Percentiles rank a stretch among this genome's conserved stretches.
These are phyloP conservation scores for Aspergillus incahuasiensis DNA, from an alignment of 495 filamentous ascomycete species.

Conservation along the genomic window DNA sequence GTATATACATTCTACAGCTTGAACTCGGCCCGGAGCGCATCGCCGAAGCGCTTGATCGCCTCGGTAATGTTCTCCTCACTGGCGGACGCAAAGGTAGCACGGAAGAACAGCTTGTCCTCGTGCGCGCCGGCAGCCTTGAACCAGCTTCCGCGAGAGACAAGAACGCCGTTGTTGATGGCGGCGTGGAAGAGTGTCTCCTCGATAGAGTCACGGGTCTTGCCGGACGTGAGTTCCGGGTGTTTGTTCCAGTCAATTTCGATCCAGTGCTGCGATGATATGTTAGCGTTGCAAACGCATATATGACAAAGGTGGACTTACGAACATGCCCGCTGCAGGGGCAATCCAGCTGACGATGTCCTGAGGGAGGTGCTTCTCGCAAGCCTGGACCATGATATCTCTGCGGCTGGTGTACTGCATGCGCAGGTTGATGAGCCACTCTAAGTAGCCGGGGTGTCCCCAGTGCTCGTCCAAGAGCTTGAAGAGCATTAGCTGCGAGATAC, in stretches of 20 bases:
- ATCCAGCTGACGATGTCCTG: slow-evolving; percentile 75
- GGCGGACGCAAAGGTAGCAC: slow-evolving; percentile 83
- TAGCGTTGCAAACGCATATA: neutral
- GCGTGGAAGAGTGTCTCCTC: slow-evolving; percentile 81
- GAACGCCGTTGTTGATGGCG: slow-evolving; percentile 63
- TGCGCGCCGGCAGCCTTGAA: slow-evolving; percentile 62
- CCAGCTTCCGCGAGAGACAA: slow-evolving; percentile 81
- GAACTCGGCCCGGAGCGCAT: slow-evolving; percentile 64
- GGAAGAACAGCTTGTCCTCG: slow-evolving; percentile 67
- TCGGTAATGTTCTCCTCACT: slow-evolving; percentile 68
- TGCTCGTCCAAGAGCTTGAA: slow-evolving; percentile 88
- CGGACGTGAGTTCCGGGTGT: slow-evolving; percentile 57
- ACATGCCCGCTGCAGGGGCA: slow-evolving; percentile 90
- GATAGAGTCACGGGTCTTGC: slow-evolving; percentile 60
- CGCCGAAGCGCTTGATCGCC: slow-evolving; percentile 72
- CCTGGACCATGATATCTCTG: slow-evolving; percentile 69
- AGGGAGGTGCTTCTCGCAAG: slow-evolving; percentile 79
- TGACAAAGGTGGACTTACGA: slow-evolving; percentile 53
- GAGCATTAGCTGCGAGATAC: slow-evolving; percentile 74
- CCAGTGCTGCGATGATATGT: slow-evolving; percentile 59
- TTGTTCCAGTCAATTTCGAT: slow-evolving; percentile 68
- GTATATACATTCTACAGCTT: slow-evolving; percentile 20
- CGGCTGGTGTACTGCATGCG: slow-evolving; percentile 78
- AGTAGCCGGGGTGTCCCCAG: slow-evolving; percentile 90
- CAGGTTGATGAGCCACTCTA: slow-evolving; percentile 84